Evolutionary conservation across 345 rosid genomes (phyloP).

Genomic region (Eucalyptus leucophloia): DNA sequence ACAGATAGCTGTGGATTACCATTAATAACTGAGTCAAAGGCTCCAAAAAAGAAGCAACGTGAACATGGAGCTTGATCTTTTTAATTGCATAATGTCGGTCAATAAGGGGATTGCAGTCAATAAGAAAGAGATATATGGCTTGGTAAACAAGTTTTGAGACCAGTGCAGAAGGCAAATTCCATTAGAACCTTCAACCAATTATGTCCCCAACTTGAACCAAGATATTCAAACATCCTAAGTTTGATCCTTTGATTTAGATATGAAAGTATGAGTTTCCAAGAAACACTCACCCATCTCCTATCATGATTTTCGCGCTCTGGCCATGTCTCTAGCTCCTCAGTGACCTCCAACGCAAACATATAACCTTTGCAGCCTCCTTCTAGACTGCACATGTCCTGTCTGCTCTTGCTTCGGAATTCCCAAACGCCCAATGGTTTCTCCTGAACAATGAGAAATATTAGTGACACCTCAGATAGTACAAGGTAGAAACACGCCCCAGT

Average conservation of each 20-base stretch:
- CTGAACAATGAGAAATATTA: slow-evolving; percentile 13
- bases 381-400: slow-evolving; percentile 7
- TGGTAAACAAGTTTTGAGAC: not conserved
- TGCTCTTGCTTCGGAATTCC: slow-evolving; percentile 64
- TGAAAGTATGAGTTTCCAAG: not conserved
- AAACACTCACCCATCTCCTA: slow-evolving; percentile 57
- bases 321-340: slow-evolving; percentile 75
- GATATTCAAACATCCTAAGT: not conserved
- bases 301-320: slow-evolving; percentile 46
- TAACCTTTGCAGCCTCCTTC: slow-evolving; percentile 51
- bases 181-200: not conserved
- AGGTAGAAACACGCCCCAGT: not conserved
- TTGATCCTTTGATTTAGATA: not conserved
- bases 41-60: not conserved
- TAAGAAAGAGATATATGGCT: not conserved
- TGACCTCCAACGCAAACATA: slow-evolving; percentile 60
- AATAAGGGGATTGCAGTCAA: not conserved
- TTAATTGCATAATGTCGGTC: not conserved
- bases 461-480: not conserved
- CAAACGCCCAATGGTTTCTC: slow-evolving; percentile 61
- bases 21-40: not conserved
- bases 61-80: not conserved
- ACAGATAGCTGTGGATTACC: slow-evolving; percentile 24
- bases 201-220: not conserved
- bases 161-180: not conserved